Conservation (phyloP, 78 protist genomes). For the Speleostelium caveatum region DNA sequence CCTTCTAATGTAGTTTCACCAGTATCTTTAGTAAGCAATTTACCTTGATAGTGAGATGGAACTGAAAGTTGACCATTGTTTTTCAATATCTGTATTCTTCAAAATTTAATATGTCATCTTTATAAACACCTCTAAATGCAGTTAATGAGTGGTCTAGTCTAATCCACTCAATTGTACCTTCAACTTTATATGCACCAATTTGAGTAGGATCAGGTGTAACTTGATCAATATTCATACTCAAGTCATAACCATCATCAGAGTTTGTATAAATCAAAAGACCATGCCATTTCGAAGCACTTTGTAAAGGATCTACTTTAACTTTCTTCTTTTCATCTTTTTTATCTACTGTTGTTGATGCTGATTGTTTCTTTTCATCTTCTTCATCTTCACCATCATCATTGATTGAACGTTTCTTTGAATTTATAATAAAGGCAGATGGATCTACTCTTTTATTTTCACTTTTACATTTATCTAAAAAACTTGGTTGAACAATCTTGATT, state of each 20-base stretch:
- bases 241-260: slow-evolving; percentile 13
- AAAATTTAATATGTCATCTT: background rate
- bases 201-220: background rate
- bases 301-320: background rate
- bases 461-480: background rate
- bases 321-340: background rate
- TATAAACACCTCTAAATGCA: slow-evolving; percentile 6
- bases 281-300: slow-evolving; percentile 19
- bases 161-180: slow-evolving; percentile 55
- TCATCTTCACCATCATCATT: background rate
- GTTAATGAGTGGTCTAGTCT: slow-evolving; percentile 16
- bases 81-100: slow-evolving; percentile 10
- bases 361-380: background rate
- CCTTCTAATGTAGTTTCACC: slow-evolving; percentile 21
- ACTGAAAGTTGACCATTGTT: slow-evolving; percentile 30
- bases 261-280: slow-evolving; percentile 25
- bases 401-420: background rate
- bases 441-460: background rate
- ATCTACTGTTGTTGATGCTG: background rate
- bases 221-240: slow-evolving; percentile 21
- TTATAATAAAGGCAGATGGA: background rate
- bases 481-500: background rate
- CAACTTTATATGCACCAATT: background rate
- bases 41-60: slow-evolving; percentile 11
- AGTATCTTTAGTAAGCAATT: background rate